Conservation (phyloP, 768 basidiomycete genomes). For the Cystofilobasidium ferigula region DNA sequence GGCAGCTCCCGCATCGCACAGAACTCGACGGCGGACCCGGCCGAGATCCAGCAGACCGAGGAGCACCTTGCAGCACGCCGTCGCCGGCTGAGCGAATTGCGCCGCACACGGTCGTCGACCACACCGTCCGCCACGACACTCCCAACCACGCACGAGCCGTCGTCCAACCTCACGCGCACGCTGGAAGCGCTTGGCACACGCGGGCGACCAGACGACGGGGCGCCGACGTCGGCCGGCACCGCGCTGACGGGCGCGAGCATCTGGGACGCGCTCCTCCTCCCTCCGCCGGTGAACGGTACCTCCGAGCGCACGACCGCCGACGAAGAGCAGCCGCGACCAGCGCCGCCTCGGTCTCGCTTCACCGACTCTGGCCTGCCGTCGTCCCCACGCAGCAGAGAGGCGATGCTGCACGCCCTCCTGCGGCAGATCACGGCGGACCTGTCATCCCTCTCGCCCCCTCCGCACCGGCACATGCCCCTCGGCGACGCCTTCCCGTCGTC, state of each 20-base stretch:
- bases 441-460: neutral
- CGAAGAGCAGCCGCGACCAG: neutral
- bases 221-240: neutral
- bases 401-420: neutral
- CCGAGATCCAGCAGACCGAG: neutral
- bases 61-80: neutral
- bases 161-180: neutral
- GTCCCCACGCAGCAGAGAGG: neutral
- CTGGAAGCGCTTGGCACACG: conserved; percentile 1
- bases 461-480: neutral
- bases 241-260: neutral
- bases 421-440: neutral
- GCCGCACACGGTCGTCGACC: neutral
- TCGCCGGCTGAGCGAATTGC: neutral
- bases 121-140: neutral
- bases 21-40: neutral
- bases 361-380: neutral
- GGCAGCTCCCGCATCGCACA: neutral
- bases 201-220: neutral
- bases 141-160: neutral
- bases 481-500: too few relatives aligned
- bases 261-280: neutral
- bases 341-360: neutral
- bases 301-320: neutral
- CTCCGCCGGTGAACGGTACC: neutral